phyloP scores from a whole-genome alignment of 441 rosid genomes.

The Raphanus hybrid region DNA sequence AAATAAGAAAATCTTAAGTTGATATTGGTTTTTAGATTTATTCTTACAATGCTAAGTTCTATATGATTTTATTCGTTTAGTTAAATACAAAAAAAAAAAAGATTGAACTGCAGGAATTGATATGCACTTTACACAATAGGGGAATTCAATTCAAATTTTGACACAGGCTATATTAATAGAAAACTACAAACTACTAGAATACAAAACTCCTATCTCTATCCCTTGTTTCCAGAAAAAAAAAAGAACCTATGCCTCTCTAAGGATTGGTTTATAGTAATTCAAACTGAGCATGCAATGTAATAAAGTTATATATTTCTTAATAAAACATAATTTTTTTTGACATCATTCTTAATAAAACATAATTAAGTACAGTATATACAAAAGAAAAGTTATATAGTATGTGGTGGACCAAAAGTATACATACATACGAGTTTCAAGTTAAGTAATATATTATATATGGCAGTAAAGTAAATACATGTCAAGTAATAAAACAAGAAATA shows the following conservation, averaged over 20 bases:
- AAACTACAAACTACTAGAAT: constrained; percentile 6
- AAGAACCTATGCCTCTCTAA: neutral
- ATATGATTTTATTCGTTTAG: neutral
- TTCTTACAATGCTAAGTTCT: neutral
- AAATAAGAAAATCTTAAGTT: neutral
- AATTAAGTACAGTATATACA: neutral
- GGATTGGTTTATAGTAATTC: neutral
- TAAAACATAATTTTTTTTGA: neutral
- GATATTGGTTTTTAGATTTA: neutral
- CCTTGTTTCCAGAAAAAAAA: neutral
- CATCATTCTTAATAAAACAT: too few species aligned
- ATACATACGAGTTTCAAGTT: neutral
- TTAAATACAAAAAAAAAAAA: neutral
- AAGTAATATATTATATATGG: neutral
- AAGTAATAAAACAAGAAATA: neutral
- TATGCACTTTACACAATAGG: neutral
- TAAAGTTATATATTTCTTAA: neutral
- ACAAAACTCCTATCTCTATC: neutral
- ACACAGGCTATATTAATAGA: neutral
- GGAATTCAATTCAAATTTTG: neutral
- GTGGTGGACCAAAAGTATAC: neutral
- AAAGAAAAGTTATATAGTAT: too few species aligned
- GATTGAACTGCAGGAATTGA: neutral
- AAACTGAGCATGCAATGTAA: neutral
- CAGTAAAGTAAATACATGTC: neutral